Base-by-base conservation (phyloP, 768 basidiomycete species). In the Lentinula detonsa region DNA sequence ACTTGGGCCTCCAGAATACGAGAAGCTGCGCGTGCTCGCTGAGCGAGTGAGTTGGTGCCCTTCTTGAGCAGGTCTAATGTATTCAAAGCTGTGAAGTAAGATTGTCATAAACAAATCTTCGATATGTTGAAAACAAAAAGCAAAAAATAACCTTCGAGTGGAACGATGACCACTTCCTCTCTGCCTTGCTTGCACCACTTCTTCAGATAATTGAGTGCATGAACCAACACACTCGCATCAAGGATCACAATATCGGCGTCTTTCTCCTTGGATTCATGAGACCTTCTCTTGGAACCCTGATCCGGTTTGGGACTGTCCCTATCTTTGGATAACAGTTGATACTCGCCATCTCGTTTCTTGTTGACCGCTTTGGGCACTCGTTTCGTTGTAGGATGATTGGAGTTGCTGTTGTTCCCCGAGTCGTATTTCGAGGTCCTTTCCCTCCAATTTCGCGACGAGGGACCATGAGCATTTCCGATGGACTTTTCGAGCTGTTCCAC, bases 21-120 rank as follows among this genome's bases (percentile, higher is more conserved):
- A 10, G 94, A 93, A 11, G 94, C 95, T 0, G 88, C 80, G 21
- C 95, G 89, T 1, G 94, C 94, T 31, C 87, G 85, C 68, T 90
- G 85, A 0, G 94, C 92, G 10, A 93, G 80, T 0, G 83, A 74
- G 31, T 81, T 89, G 0, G 87, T 85, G 1, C 94, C 94, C 70
- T 96, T 97, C 82, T 97, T 97, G 68, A 96, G 82, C 1, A 95
- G 76, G 69, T 97, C 95, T 2, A 97, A 81, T 0, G 94, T 95
- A 68, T 94, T 95, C 31, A 97, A 80, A 8, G 90, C 94, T 96
- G 70, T 28, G 42, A 62, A 48, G 33, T 42, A 31, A 53, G 13
- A 13, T 57, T 52, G 18, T 21, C 55, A 1, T 46, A 18, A 34
- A 53, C 55, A 18, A 45, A 10, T 31, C 52, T 52, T 11, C 31